phyloP scores from a whole-genome alignment of 257 asterid genomes.

The Capsicum rhomboideum region DNA sequence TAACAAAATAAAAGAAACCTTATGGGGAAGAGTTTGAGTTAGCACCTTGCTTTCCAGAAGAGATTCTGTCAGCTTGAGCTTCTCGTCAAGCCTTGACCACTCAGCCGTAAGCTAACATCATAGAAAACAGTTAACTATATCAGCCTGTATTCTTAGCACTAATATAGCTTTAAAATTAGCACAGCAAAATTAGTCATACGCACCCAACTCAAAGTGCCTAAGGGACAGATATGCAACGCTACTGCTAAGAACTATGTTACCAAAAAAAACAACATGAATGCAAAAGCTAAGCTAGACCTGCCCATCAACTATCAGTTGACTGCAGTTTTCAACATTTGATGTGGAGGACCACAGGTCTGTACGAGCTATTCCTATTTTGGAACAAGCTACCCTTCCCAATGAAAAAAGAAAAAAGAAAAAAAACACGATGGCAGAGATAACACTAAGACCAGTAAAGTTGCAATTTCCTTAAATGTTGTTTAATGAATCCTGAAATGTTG shows the following conservation, averaged over 20 bases:
- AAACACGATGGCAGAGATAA: neutral
- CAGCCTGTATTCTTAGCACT: neutral
- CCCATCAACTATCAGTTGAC: neutral
- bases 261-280: neutral
- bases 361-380: neutral
- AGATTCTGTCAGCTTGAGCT: conserved; percentile 85
- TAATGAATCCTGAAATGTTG: neutral
- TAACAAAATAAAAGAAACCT: neutral
- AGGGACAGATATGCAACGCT: neutral
- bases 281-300: neutral
- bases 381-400: neutral
- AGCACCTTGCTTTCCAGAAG: conserved; percentile 85
- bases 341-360: no score
- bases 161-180: neutral
- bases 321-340: neutral
- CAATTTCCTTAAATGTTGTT: neutral
- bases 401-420: neutral
- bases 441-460: neutral
- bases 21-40: conserved; percentile 1
- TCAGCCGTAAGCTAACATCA: conserved; percentile 65
- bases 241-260: neutral
- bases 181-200: neutral
- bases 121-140: neutral
- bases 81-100: conserved; percentile 73
- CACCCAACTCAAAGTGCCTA: neutral